These are phyloP conservation scores for Penicillium decumbens DNA, from an alignment of 2,329 filamentous ascomycete genomes.

Conservation along the genomic window DNA sequence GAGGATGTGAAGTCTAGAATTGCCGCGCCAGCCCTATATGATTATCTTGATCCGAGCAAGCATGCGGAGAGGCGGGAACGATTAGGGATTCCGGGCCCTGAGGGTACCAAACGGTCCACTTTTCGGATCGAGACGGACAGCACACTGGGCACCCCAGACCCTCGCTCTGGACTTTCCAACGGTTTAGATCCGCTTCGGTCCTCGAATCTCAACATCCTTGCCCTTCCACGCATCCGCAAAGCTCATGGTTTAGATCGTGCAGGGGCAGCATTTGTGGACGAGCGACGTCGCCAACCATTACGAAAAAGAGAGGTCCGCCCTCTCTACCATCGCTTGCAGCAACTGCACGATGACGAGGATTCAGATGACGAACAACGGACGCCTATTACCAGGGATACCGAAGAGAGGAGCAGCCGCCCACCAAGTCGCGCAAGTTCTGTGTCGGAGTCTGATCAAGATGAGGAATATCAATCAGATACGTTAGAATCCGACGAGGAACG, in stretches of 20 bases:
- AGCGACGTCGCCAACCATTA: slow-evolving; percentile 55
- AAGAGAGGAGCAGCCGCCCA: slow-evolving; percentile 77
- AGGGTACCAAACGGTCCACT: slow-evolving; percentile 54
- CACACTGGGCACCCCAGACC: slow-evolving; percentile 60
- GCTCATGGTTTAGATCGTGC: slow-evolving; percentile 54
- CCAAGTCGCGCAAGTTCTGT: slow-evolving; percentile 63
- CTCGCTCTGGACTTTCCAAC: slow-evolving; percentile 38
- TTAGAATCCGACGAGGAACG: slow-evolving; percentile 16
- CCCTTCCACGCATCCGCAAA: slow-evolving; percentile 72
- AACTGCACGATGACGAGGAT: slow-evolving; percentile 72
- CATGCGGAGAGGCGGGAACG: slow-evolving; percentile 74
- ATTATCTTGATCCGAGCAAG: slow-evolving; percentile 75
- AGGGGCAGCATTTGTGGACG: slow-evolving; percentile 64
- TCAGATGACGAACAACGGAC: slow-evolving; percentile 76
- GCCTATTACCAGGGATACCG: slow-evolving; percentile 68
- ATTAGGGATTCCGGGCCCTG: slow-evolving; percentile 68
- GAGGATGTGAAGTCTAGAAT: slow-evolving; percentile 84
- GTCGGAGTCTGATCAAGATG: slow-evolving; percentile 50
- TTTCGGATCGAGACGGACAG: slow-evolving; percentile 57
- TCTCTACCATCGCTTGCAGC: slow-evolving; percentile 72
- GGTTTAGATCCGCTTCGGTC: slow-evolving; percentile 37
- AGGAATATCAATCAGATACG: slow-evolving; percentile 28
- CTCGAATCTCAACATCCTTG: slow-evolving; percentile 54
- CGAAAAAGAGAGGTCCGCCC: slow-evolving; percentile 65
- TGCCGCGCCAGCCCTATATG: slow-evolving; percentile 72